These are phyloP conservation scores for Verticillium isaacii DNA, from an alignment of 2,329 filamentous ascomycete species.

Conservation along the genomic window DNA sequence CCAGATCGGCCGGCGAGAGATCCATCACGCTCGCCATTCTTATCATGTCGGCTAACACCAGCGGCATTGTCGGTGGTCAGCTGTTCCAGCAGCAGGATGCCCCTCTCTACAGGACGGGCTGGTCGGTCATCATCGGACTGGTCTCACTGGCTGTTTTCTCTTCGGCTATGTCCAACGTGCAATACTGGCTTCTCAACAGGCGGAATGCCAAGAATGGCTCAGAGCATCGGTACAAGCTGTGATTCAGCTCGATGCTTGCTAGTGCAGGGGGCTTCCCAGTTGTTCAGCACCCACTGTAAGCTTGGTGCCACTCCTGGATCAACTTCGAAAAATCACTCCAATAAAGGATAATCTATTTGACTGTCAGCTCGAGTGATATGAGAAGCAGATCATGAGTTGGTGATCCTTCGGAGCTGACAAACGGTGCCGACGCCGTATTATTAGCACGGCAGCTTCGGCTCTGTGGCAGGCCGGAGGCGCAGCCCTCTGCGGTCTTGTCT, in stretches of 20 bases:
- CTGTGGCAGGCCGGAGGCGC: background rate
- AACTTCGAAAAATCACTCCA: background rate
- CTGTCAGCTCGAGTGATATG: background rate
- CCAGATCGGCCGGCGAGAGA: conserved; percentile 18
- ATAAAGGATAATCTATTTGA: background rate
- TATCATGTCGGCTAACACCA: conserved; percentile 23
- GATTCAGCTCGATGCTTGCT: background rate
- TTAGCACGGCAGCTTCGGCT: background rate
- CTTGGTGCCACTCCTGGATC: background rate
- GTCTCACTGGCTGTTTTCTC: background rate
- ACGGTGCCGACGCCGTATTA: background rate
- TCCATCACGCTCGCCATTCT: conserved; percentile 25
- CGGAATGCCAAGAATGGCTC: background rate
- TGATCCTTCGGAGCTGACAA: background rate
- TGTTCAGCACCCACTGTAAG: background rate
- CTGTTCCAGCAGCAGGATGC: conserved; percentile 21
- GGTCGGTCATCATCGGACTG: conserved; percentile 18
- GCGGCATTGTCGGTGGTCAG: conserved; percentile 21
- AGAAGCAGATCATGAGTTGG: background rate
- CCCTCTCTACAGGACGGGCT: conserved; percentile 20
- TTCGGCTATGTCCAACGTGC: background rate
- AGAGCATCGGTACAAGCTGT: background rate
- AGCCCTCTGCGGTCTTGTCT: background rate
- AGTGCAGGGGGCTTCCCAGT: background rate
- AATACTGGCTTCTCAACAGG: conserved; percentile 3